Evolutionary conservation across 2,329 filamentous ascomycete genomes (phyloP), one percentile per base, ranked within the genome.

Genomic region (Aspergillus proliferans): DNA sequence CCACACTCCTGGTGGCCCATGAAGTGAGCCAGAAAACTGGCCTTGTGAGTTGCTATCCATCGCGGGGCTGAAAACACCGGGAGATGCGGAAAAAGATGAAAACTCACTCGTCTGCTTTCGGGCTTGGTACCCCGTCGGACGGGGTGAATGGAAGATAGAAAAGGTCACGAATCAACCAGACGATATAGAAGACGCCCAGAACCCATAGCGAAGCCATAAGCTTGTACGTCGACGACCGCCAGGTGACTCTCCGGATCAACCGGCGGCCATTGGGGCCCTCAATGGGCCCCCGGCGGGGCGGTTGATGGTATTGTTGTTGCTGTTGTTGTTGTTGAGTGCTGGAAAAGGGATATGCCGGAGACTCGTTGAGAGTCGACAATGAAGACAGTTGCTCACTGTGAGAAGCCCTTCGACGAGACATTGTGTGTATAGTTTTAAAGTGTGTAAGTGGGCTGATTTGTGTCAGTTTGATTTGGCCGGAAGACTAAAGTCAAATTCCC

Each of bases 211-310:
- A 69, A 6, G 69, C 67, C 58, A 71, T 63, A 39, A 71, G 56
- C 52, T 70, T 71, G 60, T 71, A 71, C 18, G 68, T 70, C 14
- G 68, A 70, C 10, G 68, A 71, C 33, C 69, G 67, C 68, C 68
- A 71, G 54, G 68, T 71, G 54, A 71, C 67, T 52, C 68, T 62
- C 28, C 68, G 67, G 51, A 68, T 67, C 36, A 71, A 56, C 45
- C 66, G 61, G 38, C 67, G 65, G 51, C 68, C 68, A 57, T 66
- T 60, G 30, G 68, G 68, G n/a, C 66, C 67, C 52, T 70, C 68
- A 53, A 71, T 70, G 41, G 67, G 68, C 8, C 66, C 68, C 44
- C 63, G 66, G 47, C 54, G 62, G 38, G 56, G 56, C 45, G 52
- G 51, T 45, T 55, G 50, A 30, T 53, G 51, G 46, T 58, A 46